Base-by-base conservation (phyloP, 2,329 filamentous ascomycete species). In the Chrysoporthe austroafricana region DNA sequence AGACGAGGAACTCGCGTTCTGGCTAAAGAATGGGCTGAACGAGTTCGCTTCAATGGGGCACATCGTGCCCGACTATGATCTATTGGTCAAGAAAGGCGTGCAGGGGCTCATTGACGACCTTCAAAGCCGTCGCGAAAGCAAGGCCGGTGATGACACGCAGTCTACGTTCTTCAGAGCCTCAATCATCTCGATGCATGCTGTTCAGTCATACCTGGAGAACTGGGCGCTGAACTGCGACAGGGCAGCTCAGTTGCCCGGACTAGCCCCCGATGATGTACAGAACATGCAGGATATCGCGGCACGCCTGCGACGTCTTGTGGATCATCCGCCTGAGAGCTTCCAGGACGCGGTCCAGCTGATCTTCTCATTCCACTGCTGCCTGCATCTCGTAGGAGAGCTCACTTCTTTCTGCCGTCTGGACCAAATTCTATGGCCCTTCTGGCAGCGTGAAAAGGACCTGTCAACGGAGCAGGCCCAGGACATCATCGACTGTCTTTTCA, bases 381-480 rank as follows among this genome's bases (percentile, higher is more conserved):
- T 68, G 63, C 66, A 68, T 34, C 59, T 68, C 21, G 63, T 68
- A 1, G 66, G 66, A 5, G 66, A 68, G 56, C 63, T 68, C 8
- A 68, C 66, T 11, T 21, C 66, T 11, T 62, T 68, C 39, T 39
- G 56, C 44, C 64, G 66, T 26, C 56, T 68, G 16, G 66, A 68
- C 34, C 66, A 66, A 21, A 57, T 62, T 36, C 58, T 68, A 8
- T 61, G 66, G 63, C 66, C 66, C 2, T 62, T 68, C 26, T 46
- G 66, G 43, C 39, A 61, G 58, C 18, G 39, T 7, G 50, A 67
- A 3, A 39, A 44, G n/a, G 66, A 62, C 54, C 52, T 66, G 34
- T 34, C 54, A n/a, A n/a, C 46, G 5, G 66, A 61, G 32, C 9
- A n/a, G 9, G 66, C 66, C 2, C 66, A 68, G 57, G 66, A 66